These are phyloP conservation scores for Agrocybe praecox DNA, from an alignment of 768 basidiomycete species.

Conservation along the genomic window DNA sequence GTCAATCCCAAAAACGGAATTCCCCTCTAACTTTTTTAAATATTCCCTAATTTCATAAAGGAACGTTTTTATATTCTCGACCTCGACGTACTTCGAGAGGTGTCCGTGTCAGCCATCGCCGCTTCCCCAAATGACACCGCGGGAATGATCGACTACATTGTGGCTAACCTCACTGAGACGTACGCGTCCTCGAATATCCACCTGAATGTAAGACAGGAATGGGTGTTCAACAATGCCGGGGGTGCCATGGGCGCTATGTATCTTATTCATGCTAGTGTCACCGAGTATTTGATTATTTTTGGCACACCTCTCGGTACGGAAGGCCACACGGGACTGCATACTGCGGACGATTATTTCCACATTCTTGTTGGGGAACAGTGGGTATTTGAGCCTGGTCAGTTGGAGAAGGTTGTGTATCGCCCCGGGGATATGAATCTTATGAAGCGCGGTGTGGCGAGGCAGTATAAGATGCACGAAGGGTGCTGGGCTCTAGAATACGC, in stretches of 20 bases:
- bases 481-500: constrained; percentile 97
- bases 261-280: constrained; percentile 94
- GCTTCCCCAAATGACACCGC: constrained; percentile 63
- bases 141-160: constrained; percentile 80
- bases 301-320: constrained; percentile 97
- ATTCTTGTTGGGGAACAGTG: constrained; percentile 95
- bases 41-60: constrained; percentile 40
- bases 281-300: constrained; percentile 96
- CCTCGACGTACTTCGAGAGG: constrained; percentile 67
- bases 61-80: constrained; percentile 88
- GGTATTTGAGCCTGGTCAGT: constrained; percentile 81
- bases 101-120: constrained; percentile 75
- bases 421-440: constrained; percentile 87
- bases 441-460: constrained; percentile 83
- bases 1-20: too few species aligned
- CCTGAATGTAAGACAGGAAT: constrained; percentile 70
- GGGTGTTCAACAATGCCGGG: constrained; percentile 97
- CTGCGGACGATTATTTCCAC: constrained; percentile 98
- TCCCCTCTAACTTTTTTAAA: too few species aligned
- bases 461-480: constrained; percentile 97
- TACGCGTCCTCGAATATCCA: constrained; percentile 61
- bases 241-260: constrained; percentile 99
- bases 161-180: constrained; percentile 73
- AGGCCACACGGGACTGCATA: constrained; percentile 92
- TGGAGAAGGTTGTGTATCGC: constrained; percentile 85